Evolutionary conservation across 768 basidiomycete genomes (phyloP), one percentile per base, ranked within the genome.

Genomic region (Suillus ampliporus): DNA sequence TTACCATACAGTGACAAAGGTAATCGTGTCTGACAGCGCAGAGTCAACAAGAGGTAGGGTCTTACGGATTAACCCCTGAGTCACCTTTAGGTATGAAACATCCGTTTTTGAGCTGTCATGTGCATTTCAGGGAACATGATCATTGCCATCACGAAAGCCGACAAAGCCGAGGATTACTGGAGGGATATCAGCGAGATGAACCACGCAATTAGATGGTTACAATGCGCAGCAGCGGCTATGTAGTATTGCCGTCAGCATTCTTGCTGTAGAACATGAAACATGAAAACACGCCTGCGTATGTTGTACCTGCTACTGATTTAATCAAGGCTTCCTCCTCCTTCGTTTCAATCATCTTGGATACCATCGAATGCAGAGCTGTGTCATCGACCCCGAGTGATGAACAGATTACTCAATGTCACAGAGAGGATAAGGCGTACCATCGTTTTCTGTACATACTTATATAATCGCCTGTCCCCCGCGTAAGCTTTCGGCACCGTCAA

Each of bases 41-140:
- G 19, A 31, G n/a, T 15, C 15, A 50, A 17, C 17, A 9, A 6
- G 31, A 15, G 26, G 13, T 23, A 17, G 17, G 9, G 28, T 28
- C 26, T 31, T 31, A 31, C 4, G 50, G 50, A 51, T 34, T 7
- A 23, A 7, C 31, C 28, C 28, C 21, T 6, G 13, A 48, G 52
- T 46, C 48, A 8, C 75, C 74, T 48, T 73, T 72, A 0, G 78
- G 79, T 34, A 80, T 69, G 35, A 64, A 69, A 63, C 71, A 74
- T 0, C 74, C 77, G 3, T 66, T 31, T 65, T 53, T 74, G 74
- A 0, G 70, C 74, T 38, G 68, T 72, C 57, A 65, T 60, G 26
- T 68, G 67, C 5, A 64, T 65, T 15, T 73, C 65, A 9, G 71
- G 73, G 54, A 69, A 71, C 66, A 67, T 61, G 17, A 69, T 5